phyloP scores from a whole-genome alignment of 495 filamentous ascomycete species.

The Trichoderma reesei region DNA sequence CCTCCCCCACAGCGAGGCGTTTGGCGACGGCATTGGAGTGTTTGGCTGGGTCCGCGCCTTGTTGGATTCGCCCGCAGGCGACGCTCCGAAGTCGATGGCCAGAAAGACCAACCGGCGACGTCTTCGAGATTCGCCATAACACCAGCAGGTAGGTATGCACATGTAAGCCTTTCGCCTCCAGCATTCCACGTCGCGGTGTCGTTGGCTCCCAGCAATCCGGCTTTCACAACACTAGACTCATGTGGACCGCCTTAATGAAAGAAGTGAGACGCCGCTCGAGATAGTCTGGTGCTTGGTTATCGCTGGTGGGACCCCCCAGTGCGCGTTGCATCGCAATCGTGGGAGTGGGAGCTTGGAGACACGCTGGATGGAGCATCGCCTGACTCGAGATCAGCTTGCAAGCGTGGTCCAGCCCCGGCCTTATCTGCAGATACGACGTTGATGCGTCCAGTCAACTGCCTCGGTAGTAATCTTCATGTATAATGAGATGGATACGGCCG shows the following conservation, averaged over 20 bases:
- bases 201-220: neutral
- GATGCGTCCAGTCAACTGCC: neutral
- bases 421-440: neutral
- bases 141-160: too few species aligned
- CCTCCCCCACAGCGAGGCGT: neutral
- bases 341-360: conserved; percentile 2
- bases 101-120: neutral
- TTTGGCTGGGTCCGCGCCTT: neutral
- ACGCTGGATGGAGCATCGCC: neutral
- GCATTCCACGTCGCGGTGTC: neutral
- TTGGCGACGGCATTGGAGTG: neutral
- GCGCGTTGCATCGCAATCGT: neutral
- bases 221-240: neutral
- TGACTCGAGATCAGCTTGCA: neutral
- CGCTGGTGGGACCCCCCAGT: neutral
- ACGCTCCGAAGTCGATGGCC: neutral
- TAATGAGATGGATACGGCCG: neutral
- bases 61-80: neutral
- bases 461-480: neutral
- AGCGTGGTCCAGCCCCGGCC: neutral
- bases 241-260: neutral
- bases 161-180: neutral
- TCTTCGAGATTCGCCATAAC: neutral
- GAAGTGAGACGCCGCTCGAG: neutral
- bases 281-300: conserved; percentile 3